Evolutionary conservation across 1,284 basidiomycete species (phyloP), one percentile per base, ranked within the genome.

Genomic region (Trichosporon inkin): DNA sequence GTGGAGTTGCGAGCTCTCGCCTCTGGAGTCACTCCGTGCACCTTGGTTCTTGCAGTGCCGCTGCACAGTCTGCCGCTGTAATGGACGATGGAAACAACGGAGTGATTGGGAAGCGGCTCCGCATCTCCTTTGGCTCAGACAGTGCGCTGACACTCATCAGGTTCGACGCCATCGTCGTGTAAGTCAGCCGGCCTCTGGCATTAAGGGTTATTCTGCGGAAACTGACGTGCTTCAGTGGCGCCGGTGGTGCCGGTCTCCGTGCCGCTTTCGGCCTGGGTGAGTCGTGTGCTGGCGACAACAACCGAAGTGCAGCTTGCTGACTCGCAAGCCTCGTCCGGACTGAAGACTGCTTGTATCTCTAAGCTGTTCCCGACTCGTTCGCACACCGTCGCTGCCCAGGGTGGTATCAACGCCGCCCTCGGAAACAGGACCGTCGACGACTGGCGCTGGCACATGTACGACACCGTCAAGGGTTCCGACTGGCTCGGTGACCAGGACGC

Each of bases 401-500:
- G 96, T 76, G 96, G 96, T 80, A 95, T 99, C 80, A 99, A 99
- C 81, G 95, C 96, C 72, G 96, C 96, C 49, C 85, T 99, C 60
- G 96, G 95, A 64, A 99, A 99, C 83, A 95, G 96, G 91, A 95
- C 92, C 13, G 93, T 97, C 80, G 93, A 97, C 75, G 93, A 97
- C 79, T 98, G 94, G 95, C 83, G 96, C 80, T 99, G 96, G 96
- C 95, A 99, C 80, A 97, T 98, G 91, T 79, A 79, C 80, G 94
- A 98, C 81, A 99, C 95, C 59, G 95, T 99, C 67, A 99, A 99
- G 84, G 96, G 96, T 67, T 97, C 94, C 58, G 96, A 99, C 81
- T 99, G 95, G 95, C 87, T 99, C 58, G 96, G 96, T 80, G 96
- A 99, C 82, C 96, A 99, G 81, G 95, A 99, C 76, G 95, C 94